Evolutionary conservation across 768 basidiomycete species (phyloP).

Genomic region (Lactarius vividus): DNA sequence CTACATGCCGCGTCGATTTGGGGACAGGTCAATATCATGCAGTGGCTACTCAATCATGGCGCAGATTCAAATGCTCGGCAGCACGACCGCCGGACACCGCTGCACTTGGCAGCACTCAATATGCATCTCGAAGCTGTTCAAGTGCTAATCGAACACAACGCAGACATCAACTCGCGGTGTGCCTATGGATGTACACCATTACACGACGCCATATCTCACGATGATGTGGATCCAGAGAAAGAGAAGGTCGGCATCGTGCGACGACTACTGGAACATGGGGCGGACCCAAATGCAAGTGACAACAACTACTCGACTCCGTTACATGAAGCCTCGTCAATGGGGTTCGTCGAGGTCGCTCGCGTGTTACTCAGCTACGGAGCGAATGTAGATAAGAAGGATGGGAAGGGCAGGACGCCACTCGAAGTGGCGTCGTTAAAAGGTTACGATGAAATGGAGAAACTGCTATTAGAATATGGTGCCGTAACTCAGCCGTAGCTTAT

Average conservation of each 20-base stretch:
- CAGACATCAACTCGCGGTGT: background rate
- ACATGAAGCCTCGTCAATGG: background rate
- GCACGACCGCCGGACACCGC: background rate
- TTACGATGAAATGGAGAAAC: background rate
- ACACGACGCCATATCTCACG: background rate
- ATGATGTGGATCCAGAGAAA: no score
- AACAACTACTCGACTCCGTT: no score
- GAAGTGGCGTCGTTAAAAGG: background rate
- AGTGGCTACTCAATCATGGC: no score
- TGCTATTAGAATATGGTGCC: background rate
- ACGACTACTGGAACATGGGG: no score
- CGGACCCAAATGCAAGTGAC: no score
- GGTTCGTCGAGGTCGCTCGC: background rate
- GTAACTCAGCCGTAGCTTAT: no score
- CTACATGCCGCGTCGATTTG: no score
- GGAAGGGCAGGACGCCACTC: background rate
- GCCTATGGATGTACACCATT: background rate
- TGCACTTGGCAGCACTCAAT: background rate
- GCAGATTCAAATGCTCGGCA: no score
- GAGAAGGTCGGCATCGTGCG: background rate
- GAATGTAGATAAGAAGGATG: background rate
- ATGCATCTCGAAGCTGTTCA: background rate
- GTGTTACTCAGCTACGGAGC: background rate
- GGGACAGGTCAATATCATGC: no score
- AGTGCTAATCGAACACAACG: background rate